A percentile compares a stretch with the other conserved stretches of the same genome.
Evolutionary conservation across 1,139 yeast genomes (phyloP).

Genomic region (Candida sp.): DNA sequence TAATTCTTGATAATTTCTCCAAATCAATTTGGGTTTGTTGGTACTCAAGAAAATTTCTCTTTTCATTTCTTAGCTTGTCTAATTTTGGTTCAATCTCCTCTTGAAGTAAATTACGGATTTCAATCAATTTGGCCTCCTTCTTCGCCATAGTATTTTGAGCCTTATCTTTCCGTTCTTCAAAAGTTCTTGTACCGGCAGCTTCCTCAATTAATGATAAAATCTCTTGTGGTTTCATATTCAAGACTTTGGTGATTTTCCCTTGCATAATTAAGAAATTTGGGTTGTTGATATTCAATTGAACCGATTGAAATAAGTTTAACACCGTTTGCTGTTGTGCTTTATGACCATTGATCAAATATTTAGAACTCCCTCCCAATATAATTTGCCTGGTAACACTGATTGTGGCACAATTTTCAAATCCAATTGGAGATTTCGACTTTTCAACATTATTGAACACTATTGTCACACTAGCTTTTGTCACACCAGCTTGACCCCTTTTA

Average conservation of each 20-base stretch:
- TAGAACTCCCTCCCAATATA: constrained; percentile 87
- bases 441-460: constrained; percentile 91
- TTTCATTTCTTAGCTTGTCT: constrained; percentile 76
- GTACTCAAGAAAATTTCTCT: constrained; percentile 77
- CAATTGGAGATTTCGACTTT: constrained; percentile 74
- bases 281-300: constrained; percentile 92
- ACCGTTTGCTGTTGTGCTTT: constrained; percentile 96
- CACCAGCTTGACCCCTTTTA: constrained; percentile 98
- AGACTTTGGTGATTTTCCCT: constrained; percentile 94
- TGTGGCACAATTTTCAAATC: constrained; percentile 75
- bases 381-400: constrained; percentile 93
- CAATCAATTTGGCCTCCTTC: constrained; percentile 80
- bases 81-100: constrained; percentile 95
- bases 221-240: constrained; percentile 94
- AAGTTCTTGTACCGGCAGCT: constrained; percentile 97
- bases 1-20: constrained; percentile 70
- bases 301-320: constrained; percentile 85
- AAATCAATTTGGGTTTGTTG: constrained; percentile 82
- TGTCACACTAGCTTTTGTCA: constrained; percentile 95
- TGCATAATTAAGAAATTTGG: constrained; percentile 99
- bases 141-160: constrained; percentile 91
- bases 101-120: constrained; percentile 65
- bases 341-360: constrained; percentile 92
- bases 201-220: constrained; percentile 90
- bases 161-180: constrained; percentile 89